phyloP scores from a whole-genome alignment of 164 flowering plant genomes.

The Litsea cubeba region DNA sequence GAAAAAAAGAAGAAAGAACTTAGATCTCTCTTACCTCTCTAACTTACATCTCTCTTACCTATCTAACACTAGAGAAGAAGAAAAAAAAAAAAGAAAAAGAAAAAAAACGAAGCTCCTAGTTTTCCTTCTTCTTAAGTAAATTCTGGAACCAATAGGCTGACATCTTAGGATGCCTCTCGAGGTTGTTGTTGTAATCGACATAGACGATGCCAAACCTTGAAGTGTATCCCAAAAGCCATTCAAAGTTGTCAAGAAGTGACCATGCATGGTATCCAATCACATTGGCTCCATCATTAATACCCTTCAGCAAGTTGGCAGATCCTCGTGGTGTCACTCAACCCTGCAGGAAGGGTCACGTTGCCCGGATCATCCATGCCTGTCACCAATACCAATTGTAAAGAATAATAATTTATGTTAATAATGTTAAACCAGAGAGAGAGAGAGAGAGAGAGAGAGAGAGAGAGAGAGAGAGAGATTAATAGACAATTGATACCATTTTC shows the following conservation, averaged over 20 bases:
- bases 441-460: no score
- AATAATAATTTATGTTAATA: background rate
- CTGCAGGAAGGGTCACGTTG: conserved; percentile 51
- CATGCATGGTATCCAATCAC: conserved; percentile 84
- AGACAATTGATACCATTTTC: conserved; percentile 26
- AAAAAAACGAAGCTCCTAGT: no score
- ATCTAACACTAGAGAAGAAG: no score
- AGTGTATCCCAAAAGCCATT: conserved; percentile 84
- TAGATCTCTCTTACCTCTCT: no score
- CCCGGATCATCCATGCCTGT: conserved; percentile 96
- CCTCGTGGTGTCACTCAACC: conserved; percentile 61
- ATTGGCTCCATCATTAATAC: conserved; percentile 75
- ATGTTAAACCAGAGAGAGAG: no score
- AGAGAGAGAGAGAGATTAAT: no score
- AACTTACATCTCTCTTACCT: no score
- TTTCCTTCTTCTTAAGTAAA: conserved; percentile 22
- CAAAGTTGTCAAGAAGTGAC: conserved; percentile 92
- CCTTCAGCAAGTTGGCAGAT: conserved; percentile 55
- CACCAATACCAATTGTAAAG: background rate
- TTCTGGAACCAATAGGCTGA: conserved; percentile 80
- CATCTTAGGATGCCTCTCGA: conserved; percentile 77
- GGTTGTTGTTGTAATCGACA: conserved; percentile 48
- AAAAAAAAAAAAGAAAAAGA: no score
- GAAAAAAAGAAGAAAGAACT: no score
- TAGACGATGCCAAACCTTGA: conserved; percentile 85